These are phyloP conservation scores for Stenocarpella maydis DNA, from an alignment of 2,329 filamentous ascomycete genomes.

Conservation along the genomic window DNA sequence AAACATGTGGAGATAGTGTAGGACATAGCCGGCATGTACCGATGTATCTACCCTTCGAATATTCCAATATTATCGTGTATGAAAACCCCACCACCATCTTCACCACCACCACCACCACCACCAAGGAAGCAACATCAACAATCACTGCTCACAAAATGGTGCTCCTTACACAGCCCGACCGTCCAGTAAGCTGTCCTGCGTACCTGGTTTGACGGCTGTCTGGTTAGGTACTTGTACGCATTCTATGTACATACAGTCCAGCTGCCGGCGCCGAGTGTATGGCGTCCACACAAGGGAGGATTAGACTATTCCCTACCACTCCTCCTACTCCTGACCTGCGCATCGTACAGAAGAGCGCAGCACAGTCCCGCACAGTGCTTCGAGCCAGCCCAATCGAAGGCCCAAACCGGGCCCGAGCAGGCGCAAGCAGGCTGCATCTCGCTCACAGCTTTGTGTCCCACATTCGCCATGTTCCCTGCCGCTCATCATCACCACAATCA, in stretches of 20 bases:
- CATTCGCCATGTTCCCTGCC: conserved; percentile 5
- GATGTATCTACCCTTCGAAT: too few relatives aligned
- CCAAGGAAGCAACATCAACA: background rate
- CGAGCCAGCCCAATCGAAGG: conserved; percentile 16
- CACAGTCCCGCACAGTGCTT: conserved; percentile 33
- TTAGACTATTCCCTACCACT: conserved; percentile 9
- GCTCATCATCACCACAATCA: background rate
- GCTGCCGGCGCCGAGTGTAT: conserved; percentile 23
- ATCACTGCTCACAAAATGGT: background rate
- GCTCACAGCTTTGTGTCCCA: background rate
- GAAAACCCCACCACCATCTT: background rate
- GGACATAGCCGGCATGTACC: too few relatives aligned
- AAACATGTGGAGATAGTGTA: too few relatives aligned
- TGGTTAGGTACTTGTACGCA: too few relatives aligned
- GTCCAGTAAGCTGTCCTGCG: conserved; percentile 7
- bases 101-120: background rate
- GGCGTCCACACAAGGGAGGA: conserved; percentile 7
- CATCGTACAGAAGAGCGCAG: background rate
- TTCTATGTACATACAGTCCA: too few relatives aligned
- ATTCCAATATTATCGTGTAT: background rate
- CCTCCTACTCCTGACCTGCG: background rate
- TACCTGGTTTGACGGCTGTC: conserved; percentile 5
- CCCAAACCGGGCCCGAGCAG: background rate
- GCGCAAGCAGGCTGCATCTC: conserved; percentile 28
- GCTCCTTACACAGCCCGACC: background rate